Conservation (phyloP, 345 rosid genomes). For the Gossypium ekmanianum region DNA sequence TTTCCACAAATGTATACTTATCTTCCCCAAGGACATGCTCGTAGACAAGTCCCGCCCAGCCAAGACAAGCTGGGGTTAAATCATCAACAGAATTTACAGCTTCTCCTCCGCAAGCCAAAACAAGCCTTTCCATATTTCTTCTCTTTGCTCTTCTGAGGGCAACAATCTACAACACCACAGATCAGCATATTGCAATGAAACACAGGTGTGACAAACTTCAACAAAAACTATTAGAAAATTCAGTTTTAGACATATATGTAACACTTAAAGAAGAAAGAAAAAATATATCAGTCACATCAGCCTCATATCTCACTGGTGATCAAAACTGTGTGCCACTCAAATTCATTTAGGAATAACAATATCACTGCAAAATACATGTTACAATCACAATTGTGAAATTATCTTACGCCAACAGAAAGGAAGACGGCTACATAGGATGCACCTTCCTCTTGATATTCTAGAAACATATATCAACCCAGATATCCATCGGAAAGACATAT, state of each 20-base stretch:
- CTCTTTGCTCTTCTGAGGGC: conserved; percentile 98
- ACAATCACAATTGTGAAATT: background rate
- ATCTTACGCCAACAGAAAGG: background rate
- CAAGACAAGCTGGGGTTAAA: conserved; percentile 82
- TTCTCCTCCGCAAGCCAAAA: conserved; percentile 96
- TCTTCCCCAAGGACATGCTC: conserved; percentile 96
- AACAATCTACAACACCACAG: conserved; percentile 53
- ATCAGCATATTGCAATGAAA: conserved; percentile 3
- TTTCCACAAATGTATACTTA: conserved; percentile 92
- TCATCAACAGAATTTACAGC: conserved; percentile 86
- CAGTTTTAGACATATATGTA: conserved; percentile 2
- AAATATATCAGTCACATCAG: background rate
- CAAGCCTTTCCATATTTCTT: conserved; percentile 97
- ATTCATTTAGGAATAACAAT: background rate
- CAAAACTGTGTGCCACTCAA: background rate
- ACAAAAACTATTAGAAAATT: background rate
- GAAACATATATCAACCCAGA: background rate
- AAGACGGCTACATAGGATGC: background rate
- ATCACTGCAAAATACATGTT: background rate
- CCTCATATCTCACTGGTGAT: background rate
- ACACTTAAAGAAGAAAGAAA: background rate
- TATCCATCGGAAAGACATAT: background rate
- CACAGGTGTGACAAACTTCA: background rate
- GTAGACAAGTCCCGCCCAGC: conserved; percentile 97
- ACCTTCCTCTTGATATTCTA: background rate